phyloP scores from a whole-genome alignment of 352 stramenopile genomes.

The Pythium guiyangense region DNA sequence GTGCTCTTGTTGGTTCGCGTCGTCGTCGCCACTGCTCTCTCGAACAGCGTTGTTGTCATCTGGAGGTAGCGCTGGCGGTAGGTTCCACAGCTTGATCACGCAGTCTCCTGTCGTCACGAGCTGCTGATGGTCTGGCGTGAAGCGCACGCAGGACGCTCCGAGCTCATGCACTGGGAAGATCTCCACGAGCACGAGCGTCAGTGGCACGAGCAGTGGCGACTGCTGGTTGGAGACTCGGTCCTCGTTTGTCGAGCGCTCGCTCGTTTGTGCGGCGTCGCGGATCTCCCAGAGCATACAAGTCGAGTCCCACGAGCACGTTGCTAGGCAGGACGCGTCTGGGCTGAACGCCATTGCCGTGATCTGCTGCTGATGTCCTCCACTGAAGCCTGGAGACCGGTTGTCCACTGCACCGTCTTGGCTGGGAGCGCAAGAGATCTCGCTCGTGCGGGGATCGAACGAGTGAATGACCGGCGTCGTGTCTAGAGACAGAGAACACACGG shows the following conservation, averaged over 20 bases:
- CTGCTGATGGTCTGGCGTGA: conserved; percentile 30
- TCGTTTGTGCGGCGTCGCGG: too few relatives aligned
- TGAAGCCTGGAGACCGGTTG: neutral
- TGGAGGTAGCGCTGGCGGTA: conserved; percentile 7
- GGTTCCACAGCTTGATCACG: conserved; percentile 45
- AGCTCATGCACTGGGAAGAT: conserved; percentile 40
- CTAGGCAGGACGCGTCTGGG: conserved; percentile 27
- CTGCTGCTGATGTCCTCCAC: conserved; percentile 43
- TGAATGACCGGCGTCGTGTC: conserved; percentile 5
- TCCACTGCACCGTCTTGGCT: neutral
- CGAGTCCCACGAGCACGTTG: conserved; percentile 54
- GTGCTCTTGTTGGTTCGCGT: too few relatives aligned
- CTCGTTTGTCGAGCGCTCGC: neutral
- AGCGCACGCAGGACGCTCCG: conserved; percentile 23
- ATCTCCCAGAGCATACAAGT: conserved; percentile 57
- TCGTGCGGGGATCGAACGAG: conserved; percentile 4
- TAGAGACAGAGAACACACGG: neutral
- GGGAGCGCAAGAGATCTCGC: conserved; percentile 1
- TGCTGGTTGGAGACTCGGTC: neutral
- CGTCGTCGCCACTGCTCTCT: too few relatives aligned
- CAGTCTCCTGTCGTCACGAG: conserved; percentile 40
- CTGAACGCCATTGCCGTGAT: conserved; percentile 46
- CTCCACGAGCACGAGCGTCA: conserved; percentile 20
- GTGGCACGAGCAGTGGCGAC: neutral
- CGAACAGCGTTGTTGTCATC: too few relatives aligned